A percentile compares a stretch with the other conserved stretches of the same genome.
Conservation (phyloP, 2,329 filamentous ascomycete genomes). For the Aspergillus versicolor region DNA sequence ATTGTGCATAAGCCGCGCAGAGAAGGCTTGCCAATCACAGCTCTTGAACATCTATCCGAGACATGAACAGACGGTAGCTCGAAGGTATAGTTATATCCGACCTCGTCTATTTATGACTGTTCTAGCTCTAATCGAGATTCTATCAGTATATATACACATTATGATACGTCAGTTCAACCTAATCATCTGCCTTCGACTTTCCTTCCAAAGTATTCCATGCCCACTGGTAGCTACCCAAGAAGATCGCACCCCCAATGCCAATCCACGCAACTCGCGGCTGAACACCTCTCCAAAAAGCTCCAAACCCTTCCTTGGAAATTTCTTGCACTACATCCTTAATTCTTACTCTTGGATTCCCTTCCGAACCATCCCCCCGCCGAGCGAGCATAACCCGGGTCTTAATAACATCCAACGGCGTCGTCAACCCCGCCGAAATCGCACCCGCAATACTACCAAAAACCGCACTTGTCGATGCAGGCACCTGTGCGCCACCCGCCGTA, state of each 20-base stretch:
- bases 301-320: constrained; percentile 57
- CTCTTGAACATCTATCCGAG: neutral
- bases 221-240: constrained; percentile 91
- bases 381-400: constrained; percentile 97
- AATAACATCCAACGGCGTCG: constrained; percentile 91
- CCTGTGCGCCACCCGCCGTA: constrained; percentile 36
- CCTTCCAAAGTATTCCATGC: constrained; percentile 71
- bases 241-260: constrained; percentile 88
- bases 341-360: constrained; percentile 29
- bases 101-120: neutral
- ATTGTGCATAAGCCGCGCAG: neutral
- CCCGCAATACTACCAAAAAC: constrained; percentile 82
- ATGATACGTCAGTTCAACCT: constrained; percentile 3
- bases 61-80: too few species aligned
- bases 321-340: constrained; percentile 56
- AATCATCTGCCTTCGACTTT: constrained; percentile 39
- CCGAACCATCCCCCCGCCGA: constrained; percentile 60
- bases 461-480: constrained; percentile 76
- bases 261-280: constrained; percentile 93
- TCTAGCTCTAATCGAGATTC: constrained; percentile 5
- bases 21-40: neutral
- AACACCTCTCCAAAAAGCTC: constrained; percentile 52
- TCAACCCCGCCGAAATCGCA: constrained; percentile 79
- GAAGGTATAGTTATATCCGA: neutral
- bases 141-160: constrained; percentile 17